Evolutionary conservation across 768 basidiomycete species (phyloP).

Genomic region (Calocera cornea): DNA sequence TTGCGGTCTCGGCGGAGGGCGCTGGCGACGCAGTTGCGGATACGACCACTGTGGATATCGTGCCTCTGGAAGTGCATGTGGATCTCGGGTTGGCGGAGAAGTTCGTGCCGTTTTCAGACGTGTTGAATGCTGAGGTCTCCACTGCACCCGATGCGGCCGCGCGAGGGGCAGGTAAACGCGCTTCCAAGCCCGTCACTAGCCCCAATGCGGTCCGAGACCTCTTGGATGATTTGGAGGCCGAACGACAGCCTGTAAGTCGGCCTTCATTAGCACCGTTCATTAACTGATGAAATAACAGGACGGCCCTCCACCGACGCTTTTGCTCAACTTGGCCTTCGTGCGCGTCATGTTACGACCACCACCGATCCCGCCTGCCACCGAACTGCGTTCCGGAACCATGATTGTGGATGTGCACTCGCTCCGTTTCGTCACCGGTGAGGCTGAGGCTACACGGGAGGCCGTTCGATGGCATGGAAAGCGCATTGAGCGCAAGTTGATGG

Average conservation of each 20-base stretch:
- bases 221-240: constrained; percentile 10
- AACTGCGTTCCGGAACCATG: neutral
- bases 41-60: constrained; percentile 15
- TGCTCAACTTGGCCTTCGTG: neutral
- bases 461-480: constrained; percentile 3
- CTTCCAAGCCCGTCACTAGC: neutral
- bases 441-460: neutral
- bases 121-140: constrained; percentile 20
- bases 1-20: neutral
- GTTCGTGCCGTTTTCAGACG: constrained; percentile 37
- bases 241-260: neutral
- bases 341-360: neutral
- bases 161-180: neutral
- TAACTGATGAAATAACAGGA: neutral
- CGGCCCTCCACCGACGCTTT: neutral
- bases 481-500: neutral
- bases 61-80: constrained; percentile 62
- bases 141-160: neutral
- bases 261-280: neutral
- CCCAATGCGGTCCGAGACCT: neutral
- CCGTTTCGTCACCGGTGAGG: neutral
- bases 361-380: neutral
- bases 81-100: constrained; percentile 38
- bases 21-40: neutral
- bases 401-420: neutral